phyloP scores from a whole-genome alignment of 2,329 filamentous ascomycete species.

The Dactylellina leptospora region DNA sequence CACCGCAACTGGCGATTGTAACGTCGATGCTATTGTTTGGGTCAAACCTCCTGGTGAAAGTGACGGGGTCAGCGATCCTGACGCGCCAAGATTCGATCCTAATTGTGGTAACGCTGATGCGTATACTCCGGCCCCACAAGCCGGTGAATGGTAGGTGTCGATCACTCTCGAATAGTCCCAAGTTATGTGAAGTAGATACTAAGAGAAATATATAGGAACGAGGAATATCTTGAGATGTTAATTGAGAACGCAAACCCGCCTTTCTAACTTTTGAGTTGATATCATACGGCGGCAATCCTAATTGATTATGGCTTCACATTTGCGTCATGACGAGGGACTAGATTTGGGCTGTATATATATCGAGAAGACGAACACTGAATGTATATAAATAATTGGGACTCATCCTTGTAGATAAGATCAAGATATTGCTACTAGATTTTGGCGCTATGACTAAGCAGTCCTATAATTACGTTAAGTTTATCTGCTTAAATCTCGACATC shows the following conservation, averaged over 20 bases:
- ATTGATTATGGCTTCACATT: too few relatives aligned
- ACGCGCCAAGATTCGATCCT: conserved; percentile 66
- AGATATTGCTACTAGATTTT: background rate
- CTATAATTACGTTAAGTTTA: too few relatives aligned
- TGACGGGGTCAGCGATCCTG: conserved; percentile 64
- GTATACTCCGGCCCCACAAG: conserved; percentile 73
- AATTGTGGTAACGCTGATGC: conserved; percentile 67
- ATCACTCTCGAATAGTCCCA: background rate
- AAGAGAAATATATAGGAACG: conserved; percentile 53
- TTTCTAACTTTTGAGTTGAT: conserved; percentile 58
- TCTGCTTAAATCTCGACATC: too few relatives aligned
- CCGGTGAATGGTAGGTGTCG: conserved; percentile 70
- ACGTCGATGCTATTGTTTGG: conserved; percentile 75
- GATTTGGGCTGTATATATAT: background rate
- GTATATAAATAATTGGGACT: background rate
- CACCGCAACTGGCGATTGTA: conserved; percentile 68
- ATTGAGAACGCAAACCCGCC: conserved; percentile 68
- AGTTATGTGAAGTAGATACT: background rate
- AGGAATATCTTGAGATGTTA: conserved; percentile 69
- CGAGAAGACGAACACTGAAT: background rate
- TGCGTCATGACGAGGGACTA: background rate
- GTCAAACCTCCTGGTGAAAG: conserved; percentile 72
- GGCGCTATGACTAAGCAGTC: too few relatives aligned
- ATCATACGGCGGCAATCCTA: too few relatives aligned
- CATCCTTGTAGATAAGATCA: background rate